Evolutionary conservation across 805 yeast species (phyloP).

Genomic region (Candida corydali): DNA sequence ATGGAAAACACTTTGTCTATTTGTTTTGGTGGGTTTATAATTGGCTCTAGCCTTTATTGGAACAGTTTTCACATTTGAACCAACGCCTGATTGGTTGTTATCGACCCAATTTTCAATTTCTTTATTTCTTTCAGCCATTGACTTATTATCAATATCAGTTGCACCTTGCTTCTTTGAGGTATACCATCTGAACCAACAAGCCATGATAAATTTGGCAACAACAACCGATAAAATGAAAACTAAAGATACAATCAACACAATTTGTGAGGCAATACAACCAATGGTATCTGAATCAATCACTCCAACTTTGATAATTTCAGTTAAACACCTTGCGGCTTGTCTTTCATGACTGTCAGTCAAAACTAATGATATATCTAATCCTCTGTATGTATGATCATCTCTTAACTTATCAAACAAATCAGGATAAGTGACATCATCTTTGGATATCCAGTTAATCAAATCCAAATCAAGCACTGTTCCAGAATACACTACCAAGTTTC

Average conservation of each 20-base stretch:
- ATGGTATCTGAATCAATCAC: slow-evolving; percentile 82
- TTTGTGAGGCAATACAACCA: slow-evolving; percentile 89
- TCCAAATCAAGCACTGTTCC: slow-evolving; percentile 85
- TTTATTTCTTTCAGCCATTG: slow-evolving; percentile 59
- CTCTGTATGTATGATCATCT: slow-evolving; percentile 51
- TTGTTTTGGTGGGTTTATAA: slow-evolving; percentile 30
- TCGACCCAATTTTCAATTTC: slow-evolving; percentile 86
- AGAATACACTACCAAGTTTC: slow-evolving; percentile 82
- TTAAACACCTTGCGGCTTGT: slow-evolving; percentile 72
- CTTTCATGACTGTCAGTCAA: slow-evolving; percentile 65
- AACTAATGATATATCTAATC: slow-evolving; percentile 77
- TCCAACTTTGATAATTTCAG: slow-evolving; percentile 87
- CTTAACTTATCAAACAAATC: slow-evolving; percentile 60
- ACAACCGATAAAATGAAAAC: slow-evolving; percentile 83
- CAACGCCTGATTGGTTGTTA: slow-evolving; percentile 38
- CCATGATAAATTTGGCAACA: slow-evolving; percentile 70
- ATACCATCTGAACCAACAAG: slow-evolving; percentile 86
- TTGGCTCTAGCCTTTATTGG: slow-evolving; percentile 52
- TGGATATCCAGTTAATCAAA: slow-evolving; percentile 69
- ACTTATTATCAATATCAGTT: slow-evolving; percentile 50
- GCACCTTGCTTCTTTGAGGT: slow-evolving; percentile 78
- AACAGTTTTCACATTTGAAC: slow-evolving; percentile 50
- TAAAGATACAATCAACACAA: slow-evolving; percentile 77
- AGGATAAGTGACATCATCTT: slow-evolving; percentile 70
- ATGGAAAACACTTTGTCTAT: slow-evolving; percentile 40